Base-by-base conservation (phyloP, 2,329 filamentous ascomycete species). In the Lasiodiplodia sp. region DNA sequence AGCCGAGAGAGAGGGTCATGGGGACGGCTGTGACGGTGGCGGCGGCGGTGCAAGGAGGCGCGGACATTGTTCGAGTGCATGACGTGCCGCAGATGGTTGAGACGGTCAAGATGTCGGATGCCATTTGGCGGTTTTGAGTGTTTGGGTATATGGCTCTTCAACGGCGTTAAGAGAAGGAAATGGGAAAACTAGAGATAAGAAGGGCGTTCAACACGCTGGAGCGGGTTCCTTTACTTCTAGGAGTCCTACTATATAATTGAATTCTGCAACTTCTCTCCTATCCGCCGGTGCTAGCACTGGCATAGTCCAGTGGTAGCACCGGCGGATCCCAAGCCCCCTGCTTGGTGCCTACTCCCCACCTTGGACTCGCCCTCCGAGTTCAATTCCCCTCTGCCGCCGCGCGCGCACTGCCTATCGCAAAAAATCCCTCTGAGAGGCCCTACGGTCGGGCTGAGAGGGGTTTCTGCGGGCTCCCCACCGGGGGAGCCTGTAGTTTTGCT, bases 31-130 rank as follows among this genome's bases (percentile, higher is more conserved):
- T 92, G 12, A 92, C 94, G 0, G 92, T 98, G 10, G 91, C 92
- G 3, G 93, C 94, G 7, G 93, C 94, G 56, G 87, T 99, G 37
- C 88, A 91, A 70, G 93, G 93, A 7, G 96, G 96, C 2, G 94
- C 94, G 28, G 94, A 98, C 83, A 89, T 99, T 69, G 90, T 98
- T 56, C 86, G 96, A 64, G 94, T 99, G 52, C 96, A 99, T 81
- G 95, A 98, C 82, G 92, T 94, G 16, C 81, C 84, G 68, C 92
- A 96, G 83, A 98, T 98, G 95, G 85, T 82, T 51, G 87, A 93
- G 80, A 94, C 97, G 38, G 89, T 89, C 1, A 91, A 87, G 77
- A 95, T 98, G 90, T 89, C 93, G 10, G 95, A 98, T 86, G 94
- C 94, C 18, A 63, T 68, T 23, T 68, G 66, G 66, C 49, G 66